Conservation (phyloP, 2,329 filamentous ascomycete species). For the Whalleya microplaca region DNA sequence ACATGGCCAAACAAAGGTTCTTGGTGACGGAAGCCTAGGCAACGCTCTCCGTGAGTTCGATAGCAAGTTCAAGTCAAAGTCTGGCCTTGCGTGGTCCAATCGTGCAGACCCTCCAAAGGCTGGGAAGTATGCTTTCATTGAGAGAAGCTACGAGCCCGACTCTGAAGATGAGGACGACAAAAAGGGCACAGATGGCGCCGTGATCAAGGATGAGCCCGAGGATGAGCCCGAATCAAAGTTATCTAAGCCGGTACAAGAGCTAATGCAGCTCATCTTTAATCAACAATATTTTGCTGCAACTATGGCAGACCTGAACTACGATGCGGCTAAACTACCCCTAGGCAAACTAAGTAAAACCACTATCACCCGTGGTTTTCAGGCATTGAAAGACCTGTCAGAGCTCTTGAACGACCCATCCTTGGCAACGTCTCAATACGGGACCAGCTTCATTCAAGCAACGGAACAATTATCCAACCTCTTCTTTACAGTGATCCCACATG, state of each 20-base stretch:
- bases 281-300: constrained; percentile 68
- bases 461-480: constrained; percentile 75
- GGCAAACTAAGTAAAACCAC: constrained; percentile 83
- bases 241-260: constrained; percentile 58
- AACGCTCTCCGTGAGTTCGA: constrained; percentile 56
- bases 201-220: constrained; percentile 26
- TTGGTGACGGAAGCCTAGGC: constrained; percentile 47
- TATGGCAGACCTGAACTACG: constrained; percentile 71
- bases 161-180: constrained; percentile 42
- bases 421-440: constrained; percentile 49
- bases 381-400: constrained; percentile 74
- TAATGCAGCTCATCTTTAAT: constrained; percentile 87
- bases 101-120: constrained; percentile 60
- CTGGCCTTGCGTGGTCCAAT: constrained; percentile 58
- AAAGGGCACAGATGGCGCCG: constrained; percentile 24
- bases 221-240: constrained; percentile 33
- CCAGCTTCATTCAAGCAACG: constrained; percentile 45
- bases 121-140: constrained; percentile 79
- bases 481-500: constrained; percentile 81
- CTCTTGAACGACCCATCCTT: constrained; percentile 60
- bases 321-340: constrained; percentile 76
- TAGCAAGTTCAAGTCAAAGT: constrained; percentile 66
- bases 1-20: constrained; percentile 50
- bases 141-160: constrained; percentile 75
- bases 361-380: constrained; percentile 74